These are phyloP conservation scores for Ochetophila trinervis DNA, from an alignment of 306 rosid species.

Conservation along the genomic window DNA sequence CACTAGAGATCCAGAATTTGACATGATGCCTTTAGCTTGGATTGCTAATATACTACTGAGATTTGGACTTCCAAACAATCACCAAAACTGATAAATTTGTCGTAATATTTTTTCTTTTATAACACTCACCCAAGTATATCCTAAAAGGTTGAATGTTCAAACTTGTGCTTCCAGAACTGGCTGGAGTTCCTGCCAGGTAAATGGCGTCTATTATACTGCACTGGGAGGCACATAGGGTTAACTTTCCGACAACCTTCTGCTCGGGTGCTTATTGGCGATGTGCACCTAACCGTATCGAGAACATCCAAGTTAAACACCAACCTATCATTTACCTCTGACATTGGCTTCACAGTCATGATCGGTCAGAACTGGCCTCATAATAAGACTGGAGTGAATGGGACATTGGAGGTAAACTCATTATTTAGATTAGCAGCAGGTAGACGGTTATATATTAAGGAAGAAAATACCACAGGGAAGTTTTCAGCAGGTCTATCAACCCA, in stretches of 20 bases:
- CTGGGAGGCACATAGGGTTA: slow-evolving; percentile 90
- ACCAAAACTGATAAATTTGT: too few species aligned
- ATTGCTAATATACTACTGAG: too few species aligned
- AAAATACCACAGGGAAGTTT: slow-evolving; percentile 48
- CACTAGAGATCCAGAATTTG: too few species aligned
- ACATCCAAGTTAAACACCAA: slow-evolving; percentile 45
- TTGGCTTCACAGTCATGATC: slow-evolving; percentile 72
- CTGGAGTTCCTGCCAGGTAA: slow-evolving; percentile 85
- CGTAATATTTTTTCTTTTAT: too few species aligned
- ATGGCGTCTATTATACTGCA: slow-evolving; percentile 90
- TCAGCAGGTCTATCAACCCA: slow-evolving; percentile 39
- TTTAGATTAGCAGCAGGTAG: slow-evolving; percentile 60
- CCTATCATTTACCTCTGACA: slow-evolving; percentile 55
- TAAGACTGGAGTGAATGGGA: slow-evolving; percentile 73
- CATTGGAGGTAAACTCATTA: slow-evolving; percentile 54
- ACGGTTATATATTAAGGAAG: slow-evolving; percentile 68
- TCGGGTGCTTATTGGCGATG: slow-evolving; percentile 71
- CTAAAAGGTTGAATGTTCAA: neutral
- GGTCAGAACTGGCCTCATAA: slow-evolving; percentile 88
- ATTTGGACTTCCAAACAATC: too few species aligned
- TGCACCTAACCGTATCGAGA: slow-evolving; percentile 60
- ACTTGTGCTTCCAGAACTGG: slow-evolving; percentile 56
- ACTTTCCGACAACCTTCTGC: slow-evolving; percentile 82
- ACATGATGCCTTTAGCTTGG: too few species aligned
- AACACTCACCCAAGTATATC: too few species aligned